phyloP scores from a whole-genome alignment of 1,139 yeast genomes.

The Kazachstania sp. region DNA sequence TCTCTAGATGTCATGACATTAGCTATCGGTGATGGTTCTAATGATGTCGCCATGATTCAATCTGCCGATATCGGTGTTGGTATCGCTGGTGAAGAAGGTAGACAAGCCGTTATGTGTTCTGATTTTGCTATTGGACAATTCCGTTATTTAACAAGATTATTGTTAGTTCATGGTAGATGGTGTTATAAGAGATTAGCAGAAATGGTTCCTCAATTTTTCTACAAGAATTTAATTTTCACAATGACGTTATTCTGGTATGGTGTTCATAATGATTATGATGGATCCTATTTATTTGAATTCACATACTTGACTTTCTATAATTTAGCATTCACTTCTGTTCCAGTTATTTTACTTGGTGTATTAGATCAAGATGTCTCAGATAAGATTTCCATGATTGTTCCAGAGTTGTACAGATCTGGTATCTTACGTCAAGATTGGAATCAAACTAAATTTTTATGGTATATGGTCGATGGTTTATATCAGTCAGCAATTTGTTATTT shows the following conservation, averaged over 20 bases:
- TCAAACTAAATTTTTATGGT: conserved; percentile 66
- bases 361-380: conserved; percentile 91
- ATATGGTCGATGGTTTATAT: conserved; percentile 80
- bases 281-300: conserved; percentile 84
- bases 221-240: conserved; percentile 84
- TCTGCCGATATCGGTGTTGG: conserved; percentile 98
- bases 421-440: conserved; percentile 79
- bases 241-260: conserved; percentile 92
- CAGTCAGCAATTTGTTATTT: conserved; percentile 81
- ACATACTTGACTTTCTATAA: conserved; percentile 89
- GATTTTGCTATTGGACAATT: conserved; percentile 97
- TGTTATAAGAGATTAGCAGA: conserved; percentile 85
- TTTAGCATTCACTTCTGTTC: conserved; percentile 90
- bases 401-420: conserved; percentile 81
- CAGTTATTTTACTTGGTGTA: conserved; percentile 82
- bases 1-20: conserved; percentile 79
- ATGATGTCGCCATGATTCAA: conserved; percentile 98
- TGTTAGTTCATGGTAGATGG: conserved; percentile 94
- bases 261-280: conserved; percentile 75
- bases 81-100: conserved; percentile 96
- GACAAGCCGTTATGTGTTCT: conserved; percentile 96
- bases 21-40: conserved; percentile 97
- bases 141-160: conserved; percentile 66
- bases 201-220: conserved; percentile 91
- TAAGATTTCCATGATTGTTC: conserved; percentile 71